Conservation (phyloP, 2,329 filamentous ascomycete genomes). For the Fusarium sp. region DNA sequence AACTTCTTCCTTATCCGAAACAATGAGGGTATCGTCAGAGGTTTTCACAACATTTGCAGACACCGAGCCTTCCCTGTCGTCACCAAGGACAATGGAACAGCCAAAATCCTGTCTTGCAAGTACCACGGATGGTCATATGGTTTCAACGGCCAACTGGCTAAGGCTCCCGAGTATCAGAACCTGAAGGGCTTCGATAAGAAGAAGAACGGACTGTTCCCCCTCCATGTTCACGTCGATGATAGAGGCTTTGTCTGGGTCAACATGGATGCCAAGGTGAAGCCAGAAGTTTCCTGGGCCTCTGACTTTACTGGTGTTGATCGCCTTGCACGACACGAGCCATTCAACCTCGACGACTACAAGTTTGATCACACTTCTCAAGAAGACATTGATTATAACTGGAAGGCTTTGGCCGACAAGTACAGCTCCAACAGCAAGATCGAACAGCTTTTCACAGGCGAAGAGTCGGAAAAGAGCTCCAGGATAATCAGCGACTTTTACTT, state of each 20-base stretch:
- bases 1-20: slow-evolving; percentile 66
- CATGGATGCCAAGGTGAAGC: slow-evolving; percentile 59
- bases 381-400: slow-evolving; percentile 69
- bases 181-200: slow-evolving; percentile 66
- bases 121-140: slow-evolving; percentile 74
- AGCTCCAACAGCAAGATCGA: slow-evolving; percentile 50
- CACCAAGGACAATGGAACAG: slow-evolving; percentile 60
- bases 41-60: slow-evolving; percentile 72
- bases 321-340: slow-evolving; percentile 55
- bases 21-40: slow-evolving; percentile 65
- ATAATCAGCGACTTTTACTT: slow-evolving; percentile 37
- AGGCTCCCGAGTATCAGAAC: slow-evolving; percentile 69
- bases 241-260: slow-evolving; percentile 71
- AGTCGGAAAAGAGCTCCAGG: slow-evolving; percentile 16
- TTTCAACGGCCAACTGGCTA: slow-evolving; percentile 67
- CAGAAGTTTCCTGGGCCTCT: slow-evolving; percentile 62
- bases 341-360: slow-evolving; percentile 62
- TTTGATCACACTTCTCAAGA: slow-evolving; percentile 69
- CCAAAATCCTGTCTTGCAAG: slow-evolving; percentile 66
- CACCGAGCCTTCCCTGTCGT: slow-evolving; percentile 71
- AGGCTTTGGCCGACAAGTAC: slow-evolving; percentile 57
- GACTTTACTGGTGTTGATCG: slow-evolving; percentile 60
- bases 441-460: slow-evolving; percentile 30
- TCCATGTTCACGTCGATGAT: slow-evolving; percentile 64
- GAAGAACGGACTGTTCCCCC: slow-evolving; percentile 65